Evolutionary conservation across 345 rosid genomes (phyloP), one percentile per base, ranked within the genome.

Genomic region (Moringa oleifera): DNA sequence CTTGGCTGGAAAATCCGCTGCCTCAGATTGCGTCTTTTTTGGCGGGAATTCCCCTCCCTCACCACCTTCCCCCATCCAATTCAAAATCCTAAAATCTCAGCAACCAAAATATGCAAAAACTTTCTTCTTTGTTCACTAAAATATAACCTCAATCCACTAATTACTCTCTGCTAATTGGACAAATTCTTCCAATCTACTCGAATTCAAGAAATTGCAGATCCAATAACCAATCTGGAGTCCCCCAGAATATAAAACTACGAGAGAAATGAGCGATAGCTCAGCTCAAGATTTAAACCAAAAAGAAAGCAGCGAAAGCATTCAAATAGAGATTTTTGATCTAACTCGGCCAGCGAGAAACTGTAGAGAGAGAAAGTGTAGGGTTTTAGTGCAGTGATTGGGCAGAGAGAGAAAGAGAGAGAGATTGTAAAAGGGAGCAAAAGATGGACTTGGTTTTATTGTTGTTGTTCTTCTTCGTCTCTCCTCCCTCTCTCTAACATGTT

Each of bases 401-500:
- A 49, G 46, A 21, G 20, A 60, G 57, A 25, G 55, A 64, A 63
- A 53, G 65, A 36, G 45, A 57, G 71, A 61, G 51, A 41, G 49
- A 55, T 61, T 50, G 63, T 49, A 50, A 71, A 59, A 53, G 18
- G 56, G 25, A 56, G 81, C 72, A 58, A 68, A 52, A 71, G 59
- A 53, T 68, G 52, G 57, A 52, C 22, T 60, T 79, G 60, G 77
- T 67, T 71, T 64, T 70, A 45, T 63, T 69, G 76, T 66, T 69
- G 80, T 71, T 67, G 75, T 58, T 58, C 61, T 64, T 49, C 62
- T 56, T 54, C 62, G 63, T 59, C 69, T 80, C 70, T 76, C 79
- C 98, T 83, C 92, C 92, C 98, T 81, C 98, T 93, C 92, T 83
- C 85, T 78, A 61, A 24, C 65, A 81, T 79, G 85, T 85, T 90